Percentiles rank a stretch among this genome's conserved stretches.
phyloP scores from a whole-genome alignment of 345 rosid species.

The Reutealis trisperma region DNA sequence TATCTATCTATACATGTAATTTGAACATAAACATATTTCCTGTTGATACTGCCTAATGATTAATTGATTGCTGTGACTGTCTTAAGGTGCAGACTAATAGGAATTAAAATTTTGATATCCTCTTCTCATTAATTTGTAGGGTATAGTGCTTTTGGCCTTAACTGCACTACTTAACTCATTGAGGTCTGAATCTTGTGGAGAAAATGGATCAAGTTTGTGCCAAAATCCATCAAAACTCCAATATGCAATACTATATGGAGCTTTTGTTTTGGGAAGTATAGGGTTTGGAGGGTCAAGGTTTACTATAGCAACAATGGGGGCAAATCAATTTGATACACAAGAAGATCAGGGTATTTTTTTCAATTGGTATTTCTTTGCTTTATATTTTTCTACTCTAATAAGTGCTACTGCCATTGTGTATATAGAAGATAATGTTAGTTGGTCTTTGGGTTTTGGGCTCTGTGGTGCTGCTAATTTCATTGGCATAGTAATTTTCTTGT shows the following conservation, averaged over 20 bases:
- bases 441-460: slow-evolving; percentile 54
- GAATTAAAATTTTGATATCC: no score
- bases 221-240: slow-evolving; percentile 36
- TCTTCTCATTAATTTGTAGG: not conserved
- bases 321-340: slow-evolving; percentile 43
- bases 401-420: no score
- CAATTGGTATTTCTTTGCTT: slow-evolving; percentile 43
- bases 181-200: slow-evolving; percentile 40
- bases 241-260: slow-evolving; percentile 37
- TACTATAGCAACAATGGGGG: slow-evolving; percentile 41
- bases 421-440: slow-evolving; percentile 47
- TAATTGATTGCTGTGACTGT: no score
- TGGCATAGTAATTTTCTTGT: slow-evolving; percentile 33
- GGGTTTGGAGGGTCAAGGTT: slow-evolving; percentile 46
- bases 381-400: slow-evolving; percentile 16
- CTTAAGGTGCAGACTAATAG: no score
- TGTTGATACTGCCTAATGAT: no score
- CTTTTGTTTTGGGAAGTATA: slow-evolving; percentile 31
- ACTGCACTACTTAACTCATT: slow-evolving; percentile 37
- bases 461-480: slow-evolving; percentile 32
- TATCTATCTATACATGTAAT: no score
- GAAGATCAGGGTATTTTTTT: slow-evolving; percentile 42
- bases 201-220: slow-evolving; percentile 27
- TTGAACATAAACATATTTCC: no score
- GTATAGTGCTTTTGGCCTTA: slow-evolving; percentile 25